Base-by-base conservation (phyloP, 2,329 filamentous ascomycete genomes). In the Bipolaris oryzae region DNA sequence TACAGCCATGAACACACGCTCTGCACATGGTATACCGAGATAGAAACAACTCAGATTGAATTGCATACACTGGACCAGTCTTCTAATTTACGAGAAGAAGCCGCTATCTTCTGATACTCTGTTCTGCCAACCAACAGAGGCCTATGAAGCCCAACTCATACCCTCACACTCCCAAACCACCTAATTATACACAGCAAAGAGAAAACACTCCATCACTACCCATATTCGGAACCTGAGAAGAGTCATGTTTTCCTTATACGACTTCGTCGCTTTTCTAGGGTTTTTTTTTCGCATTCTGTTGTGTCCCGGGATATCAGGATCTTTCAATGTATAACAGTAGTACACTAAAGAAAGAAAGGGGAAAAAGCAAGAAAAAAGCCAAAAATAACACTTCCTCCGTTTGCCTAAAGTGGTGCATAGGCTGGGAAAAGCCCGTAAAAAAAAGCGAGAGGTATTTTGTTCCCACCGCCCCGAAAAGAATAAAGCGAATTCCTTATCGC, bases 261-360 rank as follows among this genome's bases (percentile, higher is more conserved):
- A 61, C 53, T 23, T 50, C 49, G 58, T 63, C 62, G 60, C 65
- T 62, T 66, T 63, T 60, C 50, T 63, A 57, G 52, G 45, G 55
- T 58, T 52, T 66, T 70, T 64, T 67, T 69, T 64, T 62, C 55
- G 45, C 58, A 66, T 67, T 72, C 67, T 70, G 46, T 47, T 56
- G 56, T 33, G 63, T 57, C 60, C 61, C 60, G 55, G 61, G 62
- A 60, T 62, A 55, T 61, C 55, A 51, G 59, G 53, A 52, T 57
- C 55, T 52, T 59, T 62, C 62, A 58, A 58, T 63, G 47, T 58
- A 62, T 58, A 56, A 58, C 64, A 68, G 62, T 64, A 61, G 61
- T 67, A 69, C 58, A 60, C 59, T 53, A 64, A 58, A 44, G 34
- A 37, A 48, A 34, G 28, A 21, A 34, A 34, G 10, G 9, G 7